These are phyloP conservation scores for Boletales sp. DNA, from an alignment of 768 basidiomycete genomes.

Conservation along the genomic window DNA sequence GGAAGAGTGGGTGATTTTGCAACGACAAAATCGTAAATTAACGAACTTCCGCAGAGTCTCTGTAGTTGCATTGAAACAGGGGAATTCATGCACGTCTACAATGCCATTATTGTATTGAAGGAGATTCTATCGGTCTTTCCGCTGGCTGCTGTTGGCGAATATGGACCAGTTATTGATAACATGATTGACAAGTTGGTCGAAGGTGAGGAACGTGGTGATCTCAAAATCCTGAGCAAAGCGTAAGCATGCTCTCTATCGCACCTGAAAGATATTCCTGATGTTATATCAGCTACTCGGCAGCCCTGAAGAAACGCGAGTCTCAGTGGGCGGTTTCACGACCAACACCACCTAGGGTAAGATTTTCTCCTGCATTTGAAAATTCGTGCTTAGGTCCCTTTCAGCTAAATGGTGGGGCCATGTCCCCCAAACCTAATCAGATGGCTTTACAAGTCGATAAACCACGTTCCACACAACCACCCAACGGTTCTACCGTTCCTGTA, in stretches of 20 bases:
- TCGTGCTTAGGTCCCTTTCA: slow-evolving; percentile 3
- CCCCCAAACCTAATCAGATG: slow-evolving; percentile 21
- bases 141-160: slow-evolving; percentile 52
- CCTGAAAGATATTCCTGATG: slow-evolving; percentile 4
- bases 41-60: slow-evolving; percentile 52
- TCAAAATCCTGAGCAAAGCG: slow-evolving; percentile 79
- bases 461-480: slow-evolving; percentile 34
- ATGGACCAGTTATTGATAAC: slow-evolving; percentile 52
- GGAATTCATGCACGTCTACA: slow-evolving; percentile 98
- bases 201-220: slow-evolving; percentile 77
- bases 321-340: slow-evolving; percentile 43
- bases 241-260: slow-evolving; percentile 34
- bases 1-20: slow-evolving; percentile 47
- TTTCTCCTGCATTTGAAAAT: not conserved
- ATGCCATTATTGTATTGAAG: slow-evolving; percentile 90
- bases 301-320: slow-evolving; percentile 69
- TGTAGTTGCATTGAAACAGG: slow-evolving; percentile 77
- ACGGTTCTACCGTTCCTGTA: slow-evolving; percentile 33
- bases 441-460: slow-evolving; percentile 34
- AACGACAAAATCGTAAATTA: not conserved
- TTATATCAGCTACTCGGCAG: slow-evolving; percentile 59
- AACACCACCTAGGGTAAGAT: slow-evolving; percentile 32
- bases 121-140: slow-evolving; percentile 91
- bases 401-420: slow-evolving; percentile 26
- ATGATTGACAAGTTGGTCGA: slow-evolving; percentile 67